A percentile compares a stretch with the other conserved stretches of the same genome.
Conservation (phyloP, 2,329 filamentous ascomycete genomes). For the Lachnellula arida region DNA sequence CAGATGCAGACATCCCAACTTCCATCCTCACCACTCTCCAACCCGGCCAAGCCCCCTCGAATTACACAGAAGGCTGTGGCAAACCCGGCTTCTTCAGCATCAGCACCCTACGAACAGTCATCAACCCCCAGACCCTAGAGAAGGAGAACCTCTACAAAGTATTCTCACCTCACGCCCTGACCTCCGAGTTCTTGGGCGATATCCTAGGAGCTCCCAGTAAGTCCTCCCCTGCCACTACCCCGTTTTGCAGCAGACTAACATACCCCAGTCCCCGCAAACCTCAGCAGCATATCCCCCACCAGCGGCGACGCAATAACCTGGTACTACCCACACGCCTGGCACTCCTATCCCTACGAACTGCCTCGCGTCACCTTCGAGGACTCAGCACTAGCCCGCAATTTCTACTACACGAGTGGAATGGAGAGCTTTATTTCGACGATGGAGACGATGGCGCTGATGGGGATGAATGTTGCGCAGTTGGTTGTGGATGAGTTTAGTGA, state of each 20-base stretch:
- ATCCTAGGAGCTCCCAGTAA: constrained; percentile 41
- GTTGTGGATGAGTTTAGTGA: constrained; percentile 57
- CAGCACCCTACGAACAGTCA: constrained; percentile 62
- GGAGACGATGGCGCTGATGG: constrained; percentile 93
- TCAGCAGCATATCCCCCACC: constrained; percentile 17
- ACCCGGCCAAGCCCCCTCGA: constrained; percentile 41
- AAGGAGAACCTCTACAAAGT: constrained; percentile 61
- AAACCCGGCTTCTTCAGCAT: constrained; percentile 80
- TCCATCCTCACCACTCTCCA: constrained; percentile 80
- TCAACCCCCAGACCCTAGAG: constrained; percentile 53
- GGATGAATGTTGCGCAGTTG: constrained; percentile 74
- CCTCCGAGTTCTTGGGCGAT: constrained; percentile 46
- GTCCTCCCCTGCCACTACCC: background rate
- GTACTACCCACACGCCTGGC: constrained; percentile 72
- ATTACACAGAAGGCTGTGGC: constrained; percentile 57
- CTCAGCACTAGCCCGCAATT: constrained; percentile 57
- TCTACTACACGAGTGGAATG: constrained; percentile 73
- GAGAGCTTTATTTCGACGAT: constrained; percentile 96
- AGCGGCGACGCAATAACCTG: constrained; percentile 62
- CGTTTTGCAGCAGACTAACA: constrained; percentile 27
- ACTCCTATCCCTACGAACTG: constrained; percentile 80
- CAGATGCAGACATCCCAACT: constrained; percentile 58
- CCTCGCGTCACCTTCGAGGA: constrained; percentile 87
- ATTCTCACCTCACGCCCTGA: constrained; percentile 53
- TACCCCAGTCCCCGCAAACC: constrained; percentile 21